Conservation (phyloP, 208 protist genomes). For the Leishmania major region DNA sequence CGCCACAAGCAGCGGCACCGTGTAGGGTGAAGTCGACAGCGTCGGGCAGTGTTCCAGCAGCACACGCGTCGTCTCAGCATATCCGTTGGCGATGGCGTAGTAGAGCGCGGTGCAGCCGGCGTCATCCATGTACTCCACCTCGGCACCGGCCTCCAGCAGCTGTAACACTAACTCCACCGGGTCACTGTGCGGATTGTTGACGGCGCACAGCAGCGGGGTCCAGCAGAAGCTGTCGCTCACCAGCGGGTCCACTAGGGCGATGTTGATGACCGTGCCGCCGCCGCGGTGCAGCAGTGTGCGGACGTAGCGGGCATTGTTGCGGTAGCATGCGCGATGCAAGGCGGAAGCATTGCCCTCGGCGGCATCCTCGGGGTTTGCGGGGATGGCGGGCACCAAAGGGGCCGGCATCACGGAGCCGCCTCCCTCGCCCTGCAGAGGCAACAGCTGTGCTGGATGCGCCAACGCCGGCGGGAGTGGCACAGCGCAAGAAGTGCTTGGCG, state of each 20-base stretch:
- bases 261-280: constrained; percentile 80
- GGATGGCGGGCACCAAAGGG: neutral
- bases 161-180: constrained; percentile 70
- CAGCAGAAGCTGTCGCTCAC: constrained; percentile 61
- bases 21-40: constrained; percentile 55
- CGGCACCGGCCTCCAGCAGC: constrained; percentile 70
- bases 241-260: constrained; percentile 55
- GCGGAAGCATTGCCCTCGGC: constrained; percentile 38
- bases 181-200: constrained; percentile 89
- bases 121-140: constrained; percentile 71
- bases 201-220: constrained; percentile 87
- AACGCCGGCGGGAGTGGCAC: neutral
- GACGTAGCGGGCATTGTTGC: constrained; percentile 86
- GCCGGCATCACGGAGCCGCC: neutral
- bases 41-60: constrained; percentile 66
- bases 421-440: neutral
- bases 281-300: constrained; percentile 75
- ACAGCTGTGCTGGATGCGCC: neutral
- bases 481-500: constrained; percentile 1
- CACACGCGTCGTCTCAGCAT: constrained; percentile 50
- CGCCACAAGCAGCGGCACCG: constrained; percentile 70
- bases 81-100: constrained; percentile 92
- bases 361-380: neutral
- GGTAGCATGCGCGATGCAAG: constrained; percentile 88
- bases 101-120: constrained; percentile 84